Base-by-base conservation (phyloP, 345 rosid genomes). In the Isatis tinctoria region DNA sequence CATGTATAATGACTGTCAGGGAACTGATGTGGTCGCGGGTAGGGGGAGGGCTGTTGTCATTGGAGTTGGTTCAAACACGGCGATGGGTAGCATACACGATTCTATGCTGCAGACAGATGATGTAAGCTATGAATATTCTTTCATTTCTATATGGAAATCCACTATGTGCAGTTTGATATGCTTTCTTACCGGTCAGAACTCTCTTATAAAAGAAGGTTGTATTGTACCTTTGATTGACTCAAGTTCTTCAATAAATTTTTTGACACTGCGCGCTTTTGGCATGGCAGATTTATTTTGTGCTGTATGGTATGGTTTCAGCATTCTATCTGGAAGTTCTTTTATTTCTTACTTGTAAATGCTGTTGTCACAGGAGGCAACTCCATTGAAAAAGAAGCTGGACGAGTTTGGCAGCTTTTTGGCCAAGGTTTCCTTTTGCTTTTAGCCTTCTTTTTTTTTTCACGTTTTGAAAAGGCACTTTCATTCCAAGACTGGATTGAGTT, bases 361-460 rank as follows among this genome's bases (percentile, higher is more conserved):
- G 22, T 36, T 80, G 54, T 77, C 87, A 80, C 89, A 95, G 99
- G 98, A 95, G 82, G 92, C 69, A 30, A 92, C 98, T 41, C 98
- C 99, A 64, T 78, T 95, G 86, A 95, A 95, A 84, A 95, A 85
- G 90, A 92, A 95, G 79, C 83, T 95, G 84, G 99, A 95, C 80
- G 99, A 95, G 82, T 95, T 95, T 85, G 98, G 98, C 62, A 85
- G 93, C 77, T 92, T 95, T 76, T 85, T 95, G 85, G 99, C 99
- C 18, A 95, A 95, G 98, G 99, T 94, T n/a, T n/a, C n/a, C 12
- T 35, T 72, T 40, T 28, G 36, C 75, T 74, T 73, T 36, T 12
- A n/a, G n/a, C 49, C n/a, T 8, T 61, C 24, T 47, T 13, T 4
- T 6, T 52, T 22, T 54, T 22, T 65, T 20, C 17, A 33, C 16